Base-by-base conservation (phyloP, 495 filamentous ascomycete species). In the Thozetella sp. region DNA sequence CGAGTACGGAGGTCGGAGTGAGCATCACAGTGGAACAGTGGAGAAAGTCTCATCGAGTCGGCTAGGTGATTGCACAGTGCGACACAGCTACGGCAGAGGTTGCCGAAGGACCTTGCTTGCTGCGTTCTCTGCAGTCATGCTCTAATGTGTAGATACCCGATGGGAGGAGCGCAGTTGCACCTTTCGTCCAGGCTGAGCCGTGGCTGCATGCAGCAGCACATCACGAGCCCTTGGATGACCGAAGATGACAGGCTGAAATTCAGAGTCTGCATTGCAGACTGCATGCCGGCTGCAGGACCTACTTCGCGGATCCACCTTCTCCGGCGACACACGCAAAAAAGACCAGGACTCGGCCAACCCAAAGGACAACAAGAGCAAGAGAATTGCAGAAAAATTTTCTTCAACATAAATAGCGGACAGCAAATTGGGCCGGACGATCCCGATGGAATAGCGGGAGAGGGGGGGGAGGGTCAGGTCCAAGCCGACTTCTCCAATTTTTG, bases 211-310 rank as follows among this genome's bases (percentile, higher is more conserved):
- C 43, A 48, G 43, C 43, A 48, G 43, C 12, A 48, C 9, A 48
- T 48, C 43, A 48, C 43, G 43, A 48, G 43, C 43, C 43, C n/a
- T 13, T 19, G 6, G 10, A 15, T 48, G 43, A 11, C 3, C 20
- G 6, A 48, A 9, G 20, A 13, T 48, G 43, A 48, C 43, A 48
- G 43, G 43, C 43, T 48, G 43, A 48, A 20, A 48, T 3, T 19
- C n/a, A 11, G 43, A 11, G 43, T n/a, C 43, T 48, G 43, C 43
- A 48, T 48, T 48, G 43, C n/a, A 48, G 6, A 19, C 43, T 48
- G 43, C 43, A 48, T 48, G 43, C n/a, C 43, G 43, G 9, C 43
- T 48, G 43, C 43, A 48, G 43, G 43, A 48, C 43, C 43, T 48
- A 48, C n/a, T n/a, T n/a, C n/a, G n/a, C n/a, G n/a, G 43, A 48